phyloP scores from a whole-genome alignment of 495 filamentous ascomycete genomes.

The Penicillium cosmopolitanum region DNA sequence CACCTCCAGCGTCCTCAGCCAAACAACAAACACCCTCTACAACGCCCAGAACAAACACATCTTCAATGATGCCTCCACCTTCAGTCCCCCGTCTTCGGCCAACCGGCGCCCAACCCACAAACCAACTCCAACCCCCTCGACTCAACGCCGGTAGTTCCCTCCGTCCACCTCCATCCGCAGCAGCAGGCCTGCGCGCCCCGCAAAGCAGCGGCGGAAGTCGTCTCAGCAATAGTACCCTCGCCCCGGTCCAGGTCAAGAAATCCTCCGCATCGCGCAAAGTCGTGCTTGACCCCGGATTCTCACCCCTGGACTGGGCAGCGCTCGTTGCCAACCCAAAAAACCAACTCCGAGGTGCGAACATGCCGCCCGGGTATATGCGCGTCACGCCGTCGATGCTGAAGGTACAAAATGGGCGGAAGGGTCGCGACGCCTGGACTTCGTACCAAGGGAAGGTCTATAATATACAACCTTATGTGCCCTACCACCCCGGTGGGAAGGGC shows the following conservation, averaged over 20 bases:
- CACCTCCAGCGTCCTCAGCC: conserved; percentile 16
- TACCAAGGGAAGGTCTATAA: conserved; percentile 92
- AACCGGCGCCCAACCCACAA: conserved; percentile 22
- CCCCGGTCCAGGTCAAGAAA: conserved; percentile 44
- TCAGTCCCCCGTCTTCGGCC: conserved; percentile 36
- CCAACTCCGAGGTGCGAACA: conserved; percentile 65
- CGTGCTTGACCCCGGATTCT: conserved; percentile 81
- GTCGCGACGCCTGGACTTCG: conserved; percentile 84
- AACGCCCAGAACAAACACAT: conserved; percentile 22
- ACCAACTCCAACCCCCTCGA: conserved; percentile 21
- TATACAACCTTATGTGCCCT: conserved; percentile 83
- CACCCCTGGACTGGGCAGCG: conserved; percentile 93
- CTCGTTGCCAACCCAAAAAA: conserved; percentile 65
- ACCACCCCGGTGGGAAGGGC: conserved; percentile 88
- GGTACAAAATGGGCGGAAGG: conserved; percentile 74
- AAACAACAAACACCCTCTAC: conserved; percentile 16
- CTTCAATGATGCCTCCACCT: conserved; percentile 45
- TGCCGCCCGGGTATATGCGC: conserved; percentile 55
- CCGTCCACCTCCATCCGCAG: conserved; percentile 41
- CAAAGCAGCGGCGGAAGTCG: conserved; percentile 26
- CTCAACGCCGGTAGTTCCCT: conserved; percentile 20
- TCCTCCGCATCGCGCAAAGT: conserved; percentile 58
- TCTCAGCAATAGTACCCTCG: conserved; percentile 40
- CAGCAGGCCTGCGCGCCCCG: conserved; percentile 34
- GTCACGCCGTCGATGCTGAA: conserved; percentile 82